A percentile compares a stretch with the other conserved stretches of the same genome.
Evolutionary conservation across 768 basidiomycete genomes (phyloP).

Genomic region (Dentipellis fragilis): DNA sequence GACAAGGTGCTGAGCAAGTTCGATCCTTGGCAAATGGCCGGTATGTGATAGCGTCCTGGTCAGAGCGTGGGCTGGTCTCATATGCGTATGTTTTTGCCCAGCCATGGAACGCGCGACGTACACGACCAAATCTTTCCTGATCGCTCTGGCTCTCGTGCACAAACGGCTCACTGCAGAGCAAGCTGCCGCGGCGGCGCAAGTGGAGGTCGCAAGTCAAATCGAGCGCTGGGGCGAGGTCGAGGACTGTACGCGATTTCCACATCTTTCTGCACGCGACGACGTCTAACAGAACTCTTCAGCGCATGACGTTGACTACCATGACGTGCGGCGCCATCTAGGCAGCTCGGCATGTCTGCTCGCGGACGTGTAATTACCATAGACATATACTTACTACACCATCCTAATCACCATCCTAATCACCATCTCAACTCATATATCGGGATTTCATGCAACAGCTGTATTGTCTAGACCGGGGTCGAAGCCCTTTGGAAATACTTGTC

Average conservation of each 20-base stretch:
- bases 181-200: conserved; percentile 76
- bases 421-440: not conserved
- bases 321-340: conserved; percentile 78
- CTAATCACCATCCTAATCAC: not conserved
- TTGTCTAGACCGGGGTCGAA: conserved; percentile 30
- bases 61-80: too few species aligned
- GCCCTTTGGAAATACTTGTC: conserved; percentile 78
- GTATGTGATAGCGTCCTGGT: conserved; percentile 33
- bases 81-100: conserved; percentile 18
- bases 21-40: conserved; percentile 83
- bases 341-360: conserved; percentile 56
- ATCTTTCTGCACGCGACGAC: not conserved
- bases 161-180: conserved; percentile 71
- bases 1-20: conserved; percentile 46
- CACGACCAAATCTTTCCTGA: conserved; percentile 83
- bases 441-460: not conserved
- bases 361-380: not conserved
- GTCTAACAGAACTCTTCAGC: conserved; percentile 38
- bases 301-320: conserved; percentile 96
- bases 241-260: conserved; percentile 63
- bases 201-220: conserved; percentile 94
- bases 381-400: not conserved
- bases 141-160: conserved; percentile 75
- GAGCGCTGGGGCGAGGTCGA: conserved; percentile 99
- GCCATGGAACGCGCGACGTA: conserved; percentile 90